These are phyloP conservation scores for Botrytis paeoniae DNA, from an alignment of 2,329 filamentous ascomycete species.

Conservation along the genomic window DNA sequence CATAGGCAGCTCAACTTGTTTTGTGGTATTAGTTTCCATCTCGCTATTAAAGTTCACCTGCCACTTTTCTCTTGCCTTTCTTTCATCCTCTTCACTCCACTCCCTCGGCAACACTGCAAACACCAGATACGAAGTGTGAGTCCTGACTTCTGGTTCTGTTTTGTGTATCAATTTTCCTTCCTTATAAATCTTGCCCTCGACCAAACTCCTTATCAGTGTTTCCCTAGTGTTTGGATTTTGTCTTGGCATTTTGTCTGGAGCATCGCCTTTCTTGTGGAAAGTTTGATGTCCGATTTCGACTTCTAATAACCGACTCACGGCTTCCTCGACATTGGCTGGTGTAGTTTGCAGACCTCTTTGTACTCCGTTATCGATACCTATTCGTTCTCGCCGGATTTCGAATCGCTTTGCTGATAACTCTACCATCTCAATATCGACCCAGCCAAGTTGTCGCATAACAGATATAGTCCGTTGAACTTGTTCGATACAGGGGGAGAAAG, in stretches of 20 bases:
- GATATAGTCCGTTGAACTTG: slow-evolving; percentile 87
- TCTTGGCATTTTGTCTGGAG: slow-evolving; percentile 30
- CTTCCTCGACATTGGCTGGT: slow-evolving; percentile 75
- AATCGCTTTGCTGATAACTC: slow-evolving; percentile 79
- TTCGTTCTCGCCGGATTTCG: slow-evolving; percentile 76
- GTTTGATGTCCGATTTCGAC: slow-evolving; percentile 68
- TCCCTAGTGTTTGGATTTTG: slow-evolving; percentile 38
- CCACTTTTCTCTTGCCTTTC: slow-evolving; percentile 61
- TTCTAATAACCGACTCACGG: slow-evolving; percentile 67
- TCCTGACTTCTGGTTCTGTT: slow-evolving; percentile 85
- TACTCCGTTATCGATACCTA: slow-evolving; percentile 60
- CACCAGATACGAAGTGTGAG: slow-evolving; percentile 93
- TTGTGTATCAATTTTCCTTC: slow-evolving; percentile 77
- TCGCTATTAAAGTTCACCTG: slow-evolving; percentile 26
- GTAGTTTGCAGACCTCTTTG: slow-evolving; percentile 56
- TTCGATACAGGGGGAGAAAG: slow-evolving; percentile 95
- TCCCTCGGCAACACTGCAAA: slow-evolving; percentile 86
- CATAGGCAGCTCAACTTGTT: slow-evolving; percentile 20
- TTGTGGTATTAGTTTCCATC: slow-evolving; percentile 22
- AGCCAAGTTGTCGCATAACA: slow-evolving; percentile 74
- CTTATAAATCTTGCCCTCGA: slow-evolving; percentile 59
- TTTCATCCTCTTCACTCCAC: slow-evolving; percentile 83
- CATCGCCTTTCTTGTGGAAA: slow-evolving; percentile 49
- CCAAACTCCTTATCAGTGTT: slow-evolving; percentile 36
- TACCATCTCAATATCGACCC: slow-evolving; percentile 92